Evolutionary conservation across 352 stramenopile genomes (phyloP).

Genomic region (Phytophthora chlamydospora): DNA sequence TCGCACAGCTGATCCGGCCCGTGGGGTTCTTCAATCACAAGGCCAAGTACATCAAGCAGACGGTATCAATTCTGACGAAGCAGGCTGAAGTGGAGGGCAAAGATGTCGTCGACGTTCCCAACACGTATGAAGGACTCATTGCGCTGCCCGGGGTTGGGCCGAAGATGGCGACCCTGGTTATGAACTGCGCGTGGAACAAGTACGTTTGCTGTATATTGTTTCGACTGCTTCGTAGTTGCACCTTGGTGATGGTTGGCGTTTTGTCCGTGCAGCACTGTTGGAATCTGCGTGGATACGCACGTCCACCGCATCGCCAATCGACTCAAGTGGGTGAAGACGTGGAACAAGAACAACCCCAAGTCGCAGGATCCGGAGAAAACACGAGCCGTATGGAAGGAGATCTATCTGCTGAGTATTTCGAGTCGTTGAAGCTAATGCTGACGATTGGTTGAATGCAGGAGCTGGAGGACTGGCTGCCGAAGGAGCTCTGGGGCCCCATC

Average conservation of each 20-base stretch:
- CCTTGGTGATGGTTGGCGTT: background rate
- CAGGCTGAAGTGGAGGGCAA: constrained; percentile 30
- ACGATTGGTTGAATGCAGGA: constrained; percentile 47
- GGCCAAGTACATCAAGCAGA: constrained; percentile 94
- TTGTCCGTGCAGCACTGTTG: constrained; percentile 56
- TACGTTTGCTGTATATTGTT: constrained; percentile 30
- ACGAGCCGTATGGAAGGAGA: constrained; percentile 45
- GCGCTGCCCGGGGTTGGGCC: constrained; percentile 93
- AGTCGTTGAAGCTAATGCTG: constrained; percentile 1
- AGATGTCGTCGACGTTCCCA: constrained; percentile 88
- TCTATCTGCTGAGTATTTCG: background rate
- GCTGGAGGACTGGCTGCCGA: constrained; percentile 95
- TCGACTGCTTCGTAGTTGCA: background rate
- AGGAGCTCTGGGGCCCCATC: constrained; percentile 88
- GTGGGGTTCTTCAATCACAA: constrained; percentile 98
- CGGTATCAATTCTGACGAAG: constrained; percentile 55
- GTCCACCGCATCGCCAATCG: constrained; percentile 97
- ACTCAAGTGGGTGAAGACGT: constrained; percentile 93
- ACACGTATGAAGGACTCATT: constrained; percentile 90
- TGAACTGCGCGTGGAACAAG: constrained; percentile 92
- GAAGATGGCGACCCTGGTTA: constrained; percentile 97
- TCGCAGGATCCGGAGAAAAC: constrained; percentile 93
- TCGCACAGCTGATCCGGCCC: constrained; percentile 90
- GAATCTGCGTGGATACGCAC: constrained; percentile 97
- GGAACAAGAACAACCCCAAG: constrained; percentile 84